phyloP scores from a whole-genome alignment of 1,284 basidiomycete genomes.

The Irpex sp. region DNA sequence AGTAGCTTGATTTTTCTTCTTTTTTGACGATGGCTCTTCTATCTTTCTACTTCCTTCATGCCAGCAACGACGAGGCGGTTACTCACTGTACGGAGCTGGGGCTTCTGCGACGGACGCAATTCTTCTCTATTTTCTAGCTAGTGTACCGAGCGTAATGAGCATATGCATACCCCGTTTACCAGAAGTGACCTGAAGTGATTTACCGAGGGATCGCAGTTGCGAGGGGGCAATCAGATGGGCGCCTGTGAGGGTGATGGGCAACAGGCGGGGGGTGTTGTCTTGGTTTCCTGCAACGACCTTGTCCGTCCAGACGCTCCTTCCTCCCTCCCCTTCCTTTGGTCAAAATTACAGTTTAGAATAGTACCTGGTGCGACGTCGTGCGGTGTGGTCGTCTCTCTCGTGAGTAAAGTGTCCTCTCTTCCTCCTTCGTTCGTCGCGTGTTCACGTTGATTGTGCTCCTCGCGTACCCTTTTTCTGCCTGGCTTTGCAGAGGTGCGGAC shows the following conservation, averaged over 20 bases:
- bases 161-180: constrained; percentile 6
- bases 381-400: constrained; percentile 1
- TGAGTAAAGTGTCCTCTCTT: background rate
- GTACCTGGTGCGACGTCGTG: background rate
- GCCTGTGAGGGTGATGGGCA: constrained; percentile 14
- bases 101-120: background rate
- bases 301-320: constrained; percentile 16
- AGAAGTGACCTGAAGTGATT: background rate
- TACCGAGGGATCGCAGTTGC: background rate
- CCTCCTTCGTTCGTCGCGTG: background rate
- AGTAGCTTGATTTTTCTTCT: constrained; percentile 3
- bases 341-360: constrained; percentile 4
- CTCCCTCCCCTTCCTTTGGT: constrained; percentile 14
- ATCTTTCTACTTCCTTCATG: constrained; percentile 6
- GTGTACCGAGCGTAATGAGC: constrained; percentile 3
- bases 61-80: constrained; percentile 3
- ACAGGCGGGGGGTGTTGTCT: constrained; percentile 16
- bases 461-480: background rate
- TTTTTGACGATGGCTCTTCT: background rate
- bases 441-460: background rate
- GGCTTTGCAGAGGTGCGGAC: background rate
- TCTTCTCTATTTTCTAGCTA: constrained; percentile 1
- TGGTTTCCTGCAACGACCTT: constrained; percentile 13
- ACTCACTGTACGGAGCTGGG: background rate
- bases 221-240: constrained; percentile 8